These are phyloP conservation scores for Penicillium bialowiezense DNA, from an alignment of 495 filamentous ascomycete species.

Conservation along the genomic window DNA sequence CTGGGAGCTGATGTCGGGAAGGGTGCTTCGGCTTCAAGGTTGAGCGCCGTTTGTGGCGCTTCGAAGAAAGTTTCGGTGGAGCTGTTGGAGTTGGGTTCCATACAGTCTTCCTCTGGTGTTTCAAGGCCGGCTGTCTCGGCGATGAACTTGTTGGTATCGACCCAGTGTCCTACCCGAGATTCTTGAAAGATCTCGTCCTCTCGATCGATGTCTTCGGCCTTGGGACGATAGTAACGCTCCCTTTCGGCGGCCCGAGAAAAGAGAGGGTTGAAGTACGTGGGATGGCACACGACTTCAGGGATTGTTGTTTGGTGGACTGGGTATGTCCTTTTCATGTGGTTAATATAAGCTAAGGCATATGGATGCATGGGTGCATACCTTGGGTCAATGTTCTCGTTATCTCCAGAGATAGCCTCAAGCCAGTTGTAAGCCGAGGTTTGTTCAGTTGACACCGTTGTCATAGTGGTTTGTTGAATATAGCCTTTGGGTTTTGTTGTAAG, in stretches of 20 bases:
- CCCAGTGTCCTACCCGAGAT: neutral
- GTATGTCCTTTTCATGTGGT: neutral
- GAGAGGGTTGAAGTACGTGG: too few species aligned
- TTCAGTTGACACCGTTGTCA: neutral
- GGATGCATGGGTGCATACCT: neutral
- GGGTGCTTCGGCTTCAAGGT: neutral
- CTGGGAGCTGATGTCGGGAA: neutral
- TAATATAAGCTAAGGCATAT: neutral
- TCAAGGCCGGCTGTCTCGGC: neutral
- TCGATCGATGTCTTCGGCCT: too few species aligned
- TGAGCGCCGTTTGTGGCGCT: neutral
- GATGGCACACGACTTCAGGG: neutral
- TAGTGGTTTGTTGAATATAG: neutral
- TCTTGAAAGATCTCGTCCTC: too few species aligned
- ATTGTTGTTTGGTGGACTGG: neutral
- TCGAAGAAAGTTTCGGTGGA: neutral
- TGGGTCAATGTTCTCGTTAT: conserved; percentile 1
- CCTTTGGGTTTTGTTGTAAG: neutral
- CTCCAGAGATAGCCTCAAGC: neutral
- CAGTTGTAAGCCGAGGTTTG: neutral
- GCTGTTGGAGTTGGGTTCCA: neutral
- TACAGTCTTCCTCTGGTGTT: neutral
- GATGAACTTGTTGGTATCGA: neutral
- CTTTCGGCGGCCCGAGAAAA: too few species aligned
- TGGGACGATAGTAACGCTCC: too few species aligned